phyloP scores from a whole-genome alignment of 345 rosid genomes.

The Iberis pinnata region DNA sequence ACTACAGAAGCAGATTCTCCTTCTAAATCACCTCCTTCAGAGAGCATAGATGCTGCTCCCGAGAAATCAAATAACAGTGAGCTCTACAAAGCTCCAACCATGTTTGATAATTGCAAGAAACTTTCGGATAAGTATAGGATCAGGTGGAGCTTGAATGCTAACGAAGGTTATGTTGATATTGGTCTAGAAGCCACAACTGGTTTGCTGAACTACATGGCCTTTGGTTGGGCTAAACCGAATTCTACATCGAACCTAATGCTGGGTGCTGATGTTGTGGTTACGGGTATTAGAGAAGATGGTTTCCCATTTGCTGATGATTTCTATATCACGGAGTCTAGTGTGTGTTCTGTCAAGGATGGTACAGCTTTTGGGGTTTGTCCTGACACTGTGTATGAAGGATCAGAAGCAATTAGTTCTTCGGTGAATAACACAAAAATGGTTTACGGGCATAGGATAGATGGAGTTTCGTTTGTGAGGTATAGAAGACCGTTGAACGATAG shows the following conservation, averaged over 20 bases:
- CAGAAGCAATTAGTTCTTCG: constrained; percentile 35
- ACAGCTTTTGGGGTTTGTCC: constrained; percentile 80
- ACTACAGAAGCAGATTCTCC: constrained; percentile 29
- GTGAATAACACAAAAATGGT: constrained; percentile 61
- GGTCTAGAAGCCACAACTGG: constrained; percentile 73
- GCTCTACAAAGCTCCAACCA: constrained; percentile 40
- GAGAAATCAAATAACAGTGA: constrained; percentile 25
- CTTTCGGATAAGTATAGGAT: constrained; percentile 57
- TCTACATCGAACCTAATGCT: constrained; percentile 47
- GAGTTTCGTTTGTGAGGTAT: constrained; percentile 83
- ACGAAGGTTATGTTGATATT: constrained; percentile 53
- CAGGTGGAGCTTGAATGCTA: constrained; percentile 66
- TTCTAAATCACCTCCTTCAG: constrained; percentile 40
- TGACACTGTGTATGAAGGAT: constrained; percentile 47
- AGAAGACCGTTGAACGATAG: constrained; percentile 48
- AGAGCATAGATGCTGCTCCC: neutral
- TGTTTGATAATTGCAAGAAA: constrained; percentile 75
- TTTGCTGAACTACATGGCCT: constrained; percentile 72
- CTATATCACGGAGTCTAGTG: constrained; percentile 58
- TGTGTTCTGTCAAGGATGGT: constrained; percentile 55
- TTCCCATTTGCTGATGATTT: constrained; percentile 81
- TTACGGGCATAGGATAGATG: constrained; percentile 92
- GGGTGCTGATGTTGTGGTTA: constrained; percentile 71
- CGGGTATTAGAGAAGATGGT: constrained; percentile 70
- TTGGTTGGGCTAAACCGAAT: constrained; percentile 78